Evolutionary conservation across 163 green algal genomes (phyloP), one percentile per base, ranked within the genome.

Genomic region (Prototheca cutis): DNA sequence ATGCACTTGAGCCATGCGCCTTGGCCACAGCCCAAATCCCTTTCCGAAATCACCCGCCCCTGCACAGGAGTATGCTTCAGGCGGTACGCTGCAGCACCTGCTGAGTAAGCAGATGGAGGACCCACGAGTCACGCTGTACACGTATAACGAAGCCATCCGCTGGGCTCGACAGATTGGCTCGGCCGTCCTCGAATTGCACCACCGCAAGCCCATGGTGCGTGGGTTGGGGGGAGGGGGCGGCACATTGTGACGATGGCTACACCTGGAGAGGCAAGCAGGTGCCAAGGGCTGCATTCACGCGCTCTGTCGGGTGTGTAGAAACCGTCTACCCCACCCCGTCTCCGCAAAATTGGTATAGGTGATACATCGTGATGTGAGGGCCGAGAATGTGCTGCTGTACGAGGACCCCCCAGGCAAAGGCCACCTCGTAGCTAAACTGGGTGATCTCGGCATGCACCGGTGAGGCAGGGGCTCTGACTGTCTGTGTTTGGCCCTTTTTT

Each of bases 61-160:
- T n/a, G n/a, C n/a, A 13, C 18, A 40, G 23, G 52, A 58, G 52
- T 58, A 58, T 40, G 52, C 52, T 15, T 18, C 28, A 18, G 52
- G 30, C 29, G 52, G 52, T 10, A 29, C 52, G 4, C 29, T 58
- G 52, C 18, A 58, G 52, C 7, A 40, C 15, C 15, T 40, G 27
- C 18, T 58, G 30, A 30, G 23, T 13, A 30, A 29, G 29, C 52
- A 58, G 52, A 33, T 39, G 25, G 29, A 42, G 52, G 28, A 40
- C 6, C 52, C 27, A 4, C 52, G 29, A 4, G 23, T 30, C 7
- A 10, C 4, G 13, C 30, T 58, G 52, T 58, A 58, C 52, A 27
- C 13, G 13, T 23, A 33, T 10, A 13, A 42, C 6, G 28, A 58
- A 10, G 52, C 52, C 17, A 30, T 58, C 5, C 5, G 25, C 29